Base-by-base conservation (phyloP, 805 yeast genomes). In the Candida succiphila region DNA sequence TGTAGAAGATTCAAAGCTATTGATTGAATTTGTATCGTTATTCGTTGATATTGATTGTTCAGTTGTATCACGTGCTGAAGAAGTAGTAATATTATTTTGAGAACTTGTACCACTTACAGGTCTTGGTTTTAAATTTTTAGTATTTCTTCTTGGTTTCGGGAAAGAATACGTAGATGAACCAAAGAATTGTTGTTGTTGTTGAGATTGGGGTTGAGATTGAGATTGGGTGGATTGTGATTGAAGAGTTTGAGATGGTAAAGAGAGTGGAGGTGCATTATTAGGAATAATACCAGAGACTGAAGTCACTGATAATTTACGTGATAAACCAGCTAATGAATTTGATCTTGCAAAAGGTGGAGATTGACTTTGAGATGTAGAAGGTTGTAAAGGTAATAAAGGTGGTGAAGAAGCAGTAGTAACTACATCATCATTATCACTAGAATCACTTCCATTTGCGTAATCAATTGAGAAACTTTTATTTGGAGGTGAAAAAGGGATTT, bases 301-400 rank as follows among this genome's bases (percentile, higher is more conserved):
- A 7, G 42, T 39, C 31, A 36, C 34, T 8, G 48, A 44, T 17
- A 40, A 17, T 27, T 41, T 50, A 31, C 51, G 38, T 12, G 49
- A 48, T 23, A 49, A 30, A 10, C 54, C 55, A 16, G 41, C 44
- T 21, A 49, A 35, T 21, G 51, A 51, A 23, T 54, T 32, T 6
- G 53, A 2, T 51, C 46, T 17, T 44, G 39, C 18, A 45, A 26
- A 19, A 37, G 37, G 7, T 40, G 43, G 25, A 38, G 34, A 13
- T 17, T 20, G 12, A 13, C 24, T 16, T 39, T 39, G 28, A 10
- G 36, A 31, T 36, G 38, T 31, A 30, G 30, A 29, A 16, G 4
- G 39, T 39, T 37, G 35, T 41, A 35, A 27, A 36, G 39, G 42
- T 30, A 7, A 37, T 39, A 34, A 33, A 13, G 43, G 34, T 38